Evolutionary conservation across 768 basidiomycete genomes (phyloP).

Genomic region (Mycena capillaripes): DNA sequence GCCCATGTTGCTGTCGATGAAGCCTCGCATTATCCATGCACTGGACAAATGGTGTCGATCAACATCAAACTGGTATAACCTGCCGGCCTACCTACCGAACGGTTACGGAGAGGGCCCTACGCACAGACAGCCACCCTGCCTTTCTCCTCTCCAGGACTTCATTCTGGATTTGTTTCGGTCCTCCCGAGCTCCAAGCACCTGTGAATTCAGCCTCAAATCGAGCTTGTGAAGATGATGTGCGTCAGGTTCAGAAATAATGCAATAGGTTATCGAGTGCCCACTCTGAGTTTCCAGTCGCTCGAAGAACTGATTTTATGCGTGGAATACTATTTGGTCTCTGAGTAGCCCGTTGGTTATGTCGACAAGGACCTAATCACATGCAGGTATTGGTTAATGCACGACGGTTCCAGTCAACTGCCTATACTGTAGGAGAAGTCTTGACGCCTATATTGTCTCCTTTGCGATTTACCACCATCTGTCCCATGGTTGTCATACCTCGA

Average conservation of each 20-base stretch:
- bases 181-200: constrained; percentile 51
- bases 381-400: background rate
- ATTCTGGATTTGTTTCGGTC: constrained; percentile 48
- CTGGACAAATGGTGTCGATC: background rate
- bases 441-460: background rate
- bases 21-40: constrained; percentile 27
- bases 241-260: background rate
- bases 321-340: constrained; percentile 55
- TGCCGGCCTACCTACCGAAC: constrained; percentile 10
- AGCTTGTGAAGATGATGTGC: constrained; percentile 37
- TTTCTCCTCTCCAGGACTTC: constrained; percentile 48
- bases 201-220: constrained; percentile 44
- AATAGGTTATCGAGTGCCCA: constrained; percentile 31
- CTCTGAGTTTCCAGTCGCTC: constrained; percentile 54
- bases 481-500: constrained; percentile 45
- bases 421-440: background rate
- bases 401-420: too few species aligned
- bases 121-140: constrained; percentile 44
- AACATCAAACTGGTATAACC: background rate
- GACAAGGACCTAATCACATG: constrained; percentile 43
- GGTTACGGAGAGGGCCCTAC: constrained; percentile 23
- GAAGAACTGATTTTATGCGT: constrained; percentile 51
- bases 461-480: constrained; percentile 23
- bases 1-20: constrained; percentile 22
- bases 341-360: constrained; percentile 54